These are phyloP conservation scores for Rhodotorula sp. DNA, from an alignment of 1,284 basidiomycete species.

Conservation along the genomic window DNA sequence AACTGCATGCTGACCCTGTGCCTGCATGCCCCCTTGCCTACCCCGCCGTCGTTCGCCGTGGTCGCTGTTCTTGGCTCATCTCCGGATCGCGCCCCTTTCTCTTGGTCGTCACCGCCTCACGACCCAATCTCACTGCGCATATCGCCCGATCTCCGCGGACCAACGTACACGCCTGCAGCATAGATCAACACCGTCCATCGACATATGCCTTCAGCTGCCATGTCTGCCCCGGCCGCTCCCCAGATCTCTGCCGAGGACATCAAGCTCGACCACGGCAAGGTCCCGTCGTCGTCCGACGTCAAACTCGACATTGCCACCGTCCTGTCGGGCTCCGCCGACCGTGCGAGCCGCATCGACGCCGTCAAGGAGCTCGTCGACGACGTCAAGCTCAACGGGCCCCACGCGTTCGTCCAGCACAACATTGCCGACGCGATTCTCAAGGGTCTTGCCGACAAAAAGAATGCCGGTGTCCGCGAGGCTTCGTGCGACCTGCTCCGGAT, in stretches of 20 bases:
- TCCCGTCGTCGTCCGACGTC: slow-evolving; percentile 46
- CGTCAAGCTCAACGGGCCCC: slow-evolving; percentile 47
- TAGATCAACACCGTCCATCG: background rate
- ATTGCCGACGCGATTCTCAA: slow-evolving; percentile 67
- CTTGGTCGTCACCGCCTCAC: background rate
- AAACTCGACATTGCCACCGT: slow-evolving; percentile 51
- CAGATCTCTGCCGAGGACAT: slow-evolving; percentile 36
- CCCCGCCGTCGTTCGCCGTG: too few species aligned
- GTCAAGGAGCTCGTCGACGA: slow-evolving; percentile 53
- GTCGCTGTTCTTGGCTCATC: too few species aligned
- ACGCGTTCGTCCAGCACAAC: slow-evolving; percentile 71
- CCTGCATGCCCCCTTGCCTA: too few species aligned
- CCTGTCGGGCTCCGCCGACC: slow-evolving; percentile 49
- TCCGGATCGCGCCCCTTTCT: background rate
- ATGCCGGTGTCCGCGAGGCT: slow-evolving; percentile 73
- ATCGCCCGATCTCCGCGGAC: background rate
- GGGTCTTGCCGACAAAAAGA: slow-evolving; percentile 61
- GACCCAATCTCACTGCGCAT: background rate
- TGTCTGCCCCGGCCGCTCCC: slow-evolving; percentile 34
- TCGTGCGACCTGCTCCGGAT: slow-evolving; percentile 69
- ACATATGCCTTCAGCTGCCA: slow-evolving; percentile 31
- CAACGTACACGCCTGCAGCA: background rate
- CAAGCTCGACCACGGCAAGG: slow-evolving; percentile 34
- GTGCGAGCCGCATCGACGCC: slow-evolving; percentile 46
- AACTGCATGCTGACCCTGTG: too few species aligned